Evolutionary conservation across 805 yeast genomes (phyloP), one percentile per base, ranked within the genome.

Genomic region (Metschnikowia lunata): DNA sequence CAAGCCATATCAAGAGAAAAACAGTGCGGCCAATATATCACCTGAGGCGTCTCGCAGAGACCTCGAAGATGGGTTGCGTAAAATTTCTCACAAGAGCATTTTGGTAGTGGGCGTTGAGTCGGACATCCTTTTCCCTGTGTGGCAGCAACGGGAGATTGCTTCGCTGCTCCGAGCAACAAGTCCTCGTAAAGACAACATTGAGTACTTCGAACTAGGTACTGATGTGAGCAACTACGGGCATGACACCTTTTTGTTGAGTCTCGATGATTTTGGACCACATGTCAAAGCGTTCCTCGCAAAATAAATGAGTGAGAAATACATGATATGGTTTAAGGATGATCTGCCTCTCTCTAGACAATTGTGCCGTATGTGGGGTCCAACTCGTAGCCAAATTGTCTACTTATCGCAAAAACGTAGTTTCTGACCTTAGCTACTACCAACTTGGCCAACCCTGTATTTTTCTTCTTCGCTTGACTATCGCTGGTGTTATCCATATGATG

Each of bases 41-140:
- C 68, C 69, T 1, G 84, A 81, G 42, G 84, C 81, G 46, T 71
- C 84, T 1, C 65, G 69, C 15, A 59, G 65, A 6, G 97, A 90
- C 60, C 69, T 90, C 34, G 63, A 71, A 18, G 64, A 69, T 14
- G 97, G 97, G 2, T 67, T 90, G 71, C 56, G 60, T 28, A 76
- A 78, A 26, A 68, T 90, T 45, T 72, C 83, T 1, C 72, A 82
- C 50, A 79, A 81, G 47, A 81, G 85, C 30, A 74, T 86, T 4
- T 69, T 90, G 44, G 87, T 90, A 4, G 76, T 90, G 41, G 97
- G 97, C 9, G 97, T 89, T n/a, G 93, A 87, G 59, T 83, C 93
- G 1, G 97, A 90, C 61, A 85, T 86, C 34, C 72, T 90, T 40
- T 90, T 90, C 71, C 97, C 97, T 1, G 87, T 83, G 31, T 88